Percentiles rank a stretch among this genome's conserved stretches.
Conservation (phyloP, 495 filamentous ascomycete species). For the Neurospora africana region DNA sequence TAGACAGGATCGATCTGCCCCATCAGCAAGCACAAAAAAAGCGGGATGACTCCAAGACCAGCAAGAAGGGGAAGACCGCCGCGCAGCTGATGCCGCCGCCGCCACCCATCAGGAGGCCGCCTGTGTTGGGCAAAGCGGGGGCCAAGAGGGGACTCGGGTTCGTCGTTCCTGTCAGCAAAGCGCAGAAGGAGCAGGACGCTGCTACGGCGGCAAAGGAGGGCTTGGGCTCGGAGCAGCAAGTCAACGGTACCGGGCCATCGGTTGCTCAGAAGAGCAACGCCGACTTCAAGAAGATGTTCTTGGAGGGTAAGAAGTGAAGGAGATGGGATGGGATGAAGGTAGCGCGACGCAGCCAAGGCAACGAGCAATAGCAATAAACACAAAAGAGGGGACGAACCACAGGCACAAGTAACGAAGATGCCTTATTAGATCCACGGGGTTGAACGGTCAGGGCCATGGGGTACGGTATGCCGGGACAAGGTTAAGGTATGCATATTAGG, state of each 20-base stretch:
- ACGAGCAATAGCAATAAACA: not conserved
- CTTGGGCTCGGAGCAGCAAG: not conserved
- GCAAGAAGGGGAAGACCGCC: conserved; percentile 24
- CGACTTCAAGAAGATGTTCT: conserved; percentile 75
- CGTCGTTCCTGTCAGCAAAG: conserved; percentile 18
- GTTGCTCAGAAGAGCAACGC: conserved; percentile 62
- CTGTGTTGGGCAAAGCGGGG: conserved; percentile 43
- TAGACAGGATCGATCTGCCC: conserved; percentile 35
- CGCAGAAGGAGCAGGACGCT: conserved; percentile 25
- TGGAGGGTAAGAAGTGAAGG: conserved; percentile 13
- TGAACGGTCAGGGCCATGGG: not conserved
- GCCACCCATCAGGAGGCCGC: conserved; percentile 49
- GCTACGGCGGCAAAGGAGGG: conserved; percentile 1
- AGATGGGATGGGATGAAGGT: not conserved
- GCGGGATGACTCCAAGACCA: conserved; percentile 14
- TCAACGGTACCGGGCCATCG: not conserved
- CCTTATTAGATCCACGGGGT: not conserved
- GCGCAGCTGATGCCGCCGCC: conserved; percentile 39
- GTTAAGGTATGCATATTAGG: not conserved
- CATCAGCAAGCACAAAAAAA: conserved; percentile 23
- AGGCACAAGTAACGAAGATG: not conserved
- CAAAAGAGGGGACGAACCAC: not conserved
- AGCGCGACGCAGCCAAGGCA: not conserved
- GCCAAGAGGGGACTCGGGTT: conserved; percentile 47
- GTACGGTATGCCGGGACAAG: not conserved